These are phyloP conservation scores for Dactylonectria macrodidyma DNA, from an alignment of 2,329 filamentous ascomycete genomes.

Conservation along the genomic window DNA sequence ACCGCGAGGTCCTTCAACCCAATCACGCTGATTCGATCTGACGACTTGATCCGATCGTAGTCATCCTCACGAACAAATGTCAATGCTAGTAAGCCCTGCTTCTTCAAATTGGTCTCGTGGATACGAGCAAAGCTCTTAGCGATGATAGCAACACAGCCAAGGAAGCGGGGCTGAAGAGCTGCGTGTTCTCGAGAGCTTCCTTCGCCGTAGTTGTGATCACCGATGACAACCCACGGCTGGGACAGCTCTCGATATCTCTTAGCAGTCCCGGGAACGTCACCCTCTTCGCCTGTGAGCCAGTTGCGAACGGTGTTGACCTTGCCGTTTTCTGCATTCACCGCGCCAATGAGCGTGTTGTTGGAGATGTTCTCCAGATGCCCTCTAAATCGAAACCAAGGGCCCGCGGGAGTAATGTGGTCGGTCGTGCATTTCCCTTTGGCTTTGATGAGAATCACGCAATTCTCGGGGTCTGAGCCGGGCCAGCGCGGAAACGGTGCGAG, in stretches of 20 bases:
- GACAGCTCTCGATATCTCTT: slow-evolving; percentile 3
- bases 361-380: slow-evolving; percentile 22
- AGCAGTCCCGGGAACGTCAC: slow-evolving; percentile 14
- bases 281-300: slow-evolving; percentile 2
- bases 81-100: slow-evolving; percentile 70
- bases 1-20: slow-evolving; percentile 24
- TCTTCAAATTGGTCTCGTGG: slow-evolving; percentile 95
- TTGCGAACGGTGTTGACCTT: slow-evolving; percentile 7
- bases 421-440: slow-evolving; percentile 20
- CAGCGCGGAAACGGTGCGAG: slow-evolving; percentile 78
- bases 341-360: slow-evolving; percentile 23
- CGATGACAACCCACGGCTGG: slow-evolving; percentile 19
- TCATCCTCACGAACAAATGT: slow-evolving; percentile 65
- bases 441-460: slow-evolving; percentile 3
- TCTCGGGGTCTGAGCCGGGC: slow-evolving; percentile 4
- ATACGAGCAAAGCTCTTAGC: slow-evolving; percentile 88
- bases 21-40: slow-evolving; percentile 30
- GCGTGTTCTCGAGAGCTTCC: slow-evolving; percentile 89
- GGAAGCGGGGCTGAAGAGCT: slow-evolving; percentile 86
- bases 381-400: slow-evolving; percentile 14
- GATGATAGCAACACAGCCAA: slow-evolving; percentile 87
- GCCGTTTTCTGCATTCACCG: slow-evolving; percentile 24
- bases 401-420: slow-evolving; percentile 17
- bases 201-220: slow-evolving; percentile 75
- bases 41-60: slow-evolving; percentile 19